phyloP scores from a whole-genome alignment of 768 basidiomycete species.

The Gelatoporia subvermispora region DNA sequence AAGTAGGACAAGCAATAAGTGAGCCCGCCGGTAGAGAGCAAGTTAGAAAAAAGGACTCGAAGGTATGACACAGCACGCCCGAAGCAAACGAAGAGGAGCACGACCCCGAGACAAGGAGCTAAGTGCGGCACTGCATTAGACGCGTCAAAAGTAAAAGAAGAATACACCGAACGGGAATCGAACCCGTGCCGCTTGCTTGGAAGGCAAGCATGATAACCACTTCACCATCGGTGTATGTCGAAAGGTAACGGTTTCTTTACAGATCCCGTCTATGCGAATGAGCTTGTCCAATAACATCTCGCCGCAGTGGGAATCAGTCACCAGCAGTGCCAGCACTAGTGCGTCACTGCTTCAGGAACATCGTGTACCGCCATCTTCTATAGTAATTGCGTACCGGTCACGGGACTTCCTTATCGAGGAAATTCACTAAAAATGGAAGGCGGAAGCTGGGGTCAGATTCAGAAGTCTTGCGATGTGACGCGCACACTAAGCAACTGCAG shows the following conservation, averaged over 20 bases:
- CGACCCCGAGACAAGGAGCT: background rate
- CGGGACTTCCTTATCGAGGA: no score
- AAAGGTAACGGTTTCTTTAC: background rate
- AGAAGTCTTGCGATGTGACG: no score
- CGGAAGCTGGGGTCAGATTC: no score
- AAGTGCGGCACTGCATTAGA: background rate
- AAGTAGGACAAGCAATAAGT: background rate
- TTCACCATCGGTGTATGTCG: slow-evolving; percentile 64
- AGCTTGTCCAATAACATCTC: no score
- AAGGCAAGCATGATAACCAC: slow-evolving; percentile 93
- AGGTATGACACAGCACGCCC: background rate
- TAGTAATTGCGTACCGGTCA: no score
- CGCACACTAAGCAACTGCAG: no score
- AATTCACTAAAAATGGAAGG: no score
- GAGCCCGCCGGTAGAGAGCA: background rate
- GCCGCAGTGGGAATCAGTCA: no score
- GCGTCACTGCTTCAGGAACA: no score
- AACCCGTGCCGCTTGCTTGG: slow-evolving; percentile 50
- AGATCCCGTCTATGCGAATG: background rate
- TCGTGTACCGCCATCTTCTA: no score
- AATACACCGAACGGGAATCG: slow-evolving; percentile 31
- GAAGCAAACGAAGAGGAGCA: background rate
- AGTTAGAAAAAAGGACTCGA: background rate
- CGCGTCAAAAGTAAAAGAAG: background rate
- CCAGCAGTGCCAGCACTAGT: no score